Evolutionary conservation across 1,139 yeast genomes (phyloP).

Genomic region (Candida sanyaensis): DNA sequence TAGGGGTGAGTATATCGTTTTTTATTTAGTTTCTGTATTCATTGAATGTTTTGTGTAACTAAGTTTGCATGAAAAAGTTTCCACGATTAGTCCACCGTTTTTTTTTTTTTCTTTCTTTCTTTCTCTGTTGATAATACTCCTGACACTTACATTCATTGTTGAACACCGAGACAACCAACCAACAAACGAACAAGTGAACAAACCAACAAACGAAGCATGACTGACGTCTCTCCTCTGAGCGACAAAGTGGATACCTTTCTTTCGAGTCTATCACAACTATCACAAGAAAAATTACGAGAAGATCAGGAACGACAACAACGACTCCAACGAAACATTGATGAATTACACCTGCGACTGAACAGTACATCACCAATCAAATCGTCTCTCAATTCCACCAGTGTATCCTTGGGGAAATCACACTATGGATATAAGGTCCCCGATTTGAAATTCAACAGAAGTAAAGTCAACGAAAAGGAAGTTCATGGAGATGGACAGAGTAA

Average conservation of each 20-base stretch:
- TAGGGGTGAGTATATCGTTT: neutral
- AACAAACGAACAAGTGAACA: neutral
- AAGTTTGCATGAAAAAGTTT: neutral
- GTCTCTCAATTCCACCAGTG: constrained; percentile 3
- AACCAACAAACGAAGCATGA: constrained; percentile 13
- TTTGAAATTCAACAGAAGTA: constrained; percentile 22
- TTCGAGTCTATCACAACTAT: constrained; percentile 32
- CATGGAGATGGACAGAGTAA: constrained; percentile 6
- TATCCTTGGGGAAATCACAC: constrained; percentile 6
- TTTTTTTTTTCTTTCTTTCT: neutral
- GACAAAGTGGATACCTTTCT: constrained; percentile 37
- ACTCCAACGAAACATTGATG: constrained; percentile 33
- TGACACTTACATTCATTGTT: neutral
- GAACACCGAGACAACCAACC: neutral
- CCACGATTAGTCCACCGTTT: too few relatives aligned
- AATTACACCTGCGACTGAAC: constrained; percentile 28
- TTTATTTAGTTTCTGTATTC: neutral
- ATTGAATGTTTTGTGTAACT: neutral
- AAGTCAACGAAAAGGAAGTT: constrained; percentile 1
- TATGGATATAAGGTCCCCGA: constrained; percentile 17
- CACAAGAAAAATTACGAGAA: constrained; percentile 33
- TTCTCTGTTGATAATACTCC: neutral
- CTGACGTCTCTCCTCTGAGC: constrained; percentile 26
- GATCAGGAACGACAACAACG: constrained; percentile 34
- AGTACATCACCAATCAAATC: constrained; percentile 24